Base-by-base conservation (phyloP, 2,329 filamentous ascomycete genomes). In the Nemania sp. region DNA sequence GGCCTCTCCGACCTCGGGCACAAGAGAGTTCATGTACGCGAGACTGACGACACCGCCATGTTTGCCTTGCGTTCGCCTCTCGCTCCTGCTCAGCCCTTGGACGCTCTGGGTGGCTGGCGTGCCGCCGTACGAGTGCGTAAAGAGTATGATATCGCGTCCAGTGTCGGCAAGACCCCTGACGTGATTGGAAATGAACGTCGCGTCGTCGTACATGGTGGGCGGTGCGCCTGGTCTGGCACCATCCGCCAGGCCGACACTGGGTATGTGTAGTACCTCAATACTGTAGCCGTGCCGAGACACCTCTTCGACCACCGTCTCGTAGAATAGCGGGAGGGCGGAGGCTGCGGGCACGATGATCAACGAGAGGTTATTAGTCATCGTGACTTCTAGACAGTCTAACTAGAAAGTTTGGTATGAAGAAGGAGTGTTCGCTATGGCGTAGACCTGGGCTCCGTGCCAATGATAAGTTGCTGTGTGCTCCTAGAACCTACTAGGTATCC, bases 41-140 rank as follows among this genome's bases (percentile, higher is more conserved):
- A 62, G 57, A 51, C 58, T 62, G 4, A 68, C 57, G 7, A 75
- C 62, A 2, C 71, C 72, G 2, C 73, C 74, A 34, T 64, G 66
- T 46, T 69, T 65, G 1, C 70, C 70, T 6, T 61, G 54, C 9
- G 52, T 39, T 39, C 61, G 54, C 20, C 72, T 60, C 46, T 70
- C 64, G 20, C 56, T 59, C 52, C 71, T 70, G 15, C 63, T 60
- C 3, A 72, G 54, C 0, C 70, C 71, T 3, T 61, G 60, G 5
- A 71, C 53, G 2, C 66, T 68, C 54, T 72, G 67, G 15, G 65
- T 62, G 24, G 42, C 52, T 3, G 57, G 48, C 5, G 46, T 52
- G 30, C 57, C 60, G n/a, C 57, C 58, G 46, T 62, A 62, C 5
- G 57, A 62, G 37, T 62, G 60, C 11, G 60, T 44, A 39, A 62